Conservation (phyloP, 805 yeast species). For the Wickerhamiella cacticola region DNA sequence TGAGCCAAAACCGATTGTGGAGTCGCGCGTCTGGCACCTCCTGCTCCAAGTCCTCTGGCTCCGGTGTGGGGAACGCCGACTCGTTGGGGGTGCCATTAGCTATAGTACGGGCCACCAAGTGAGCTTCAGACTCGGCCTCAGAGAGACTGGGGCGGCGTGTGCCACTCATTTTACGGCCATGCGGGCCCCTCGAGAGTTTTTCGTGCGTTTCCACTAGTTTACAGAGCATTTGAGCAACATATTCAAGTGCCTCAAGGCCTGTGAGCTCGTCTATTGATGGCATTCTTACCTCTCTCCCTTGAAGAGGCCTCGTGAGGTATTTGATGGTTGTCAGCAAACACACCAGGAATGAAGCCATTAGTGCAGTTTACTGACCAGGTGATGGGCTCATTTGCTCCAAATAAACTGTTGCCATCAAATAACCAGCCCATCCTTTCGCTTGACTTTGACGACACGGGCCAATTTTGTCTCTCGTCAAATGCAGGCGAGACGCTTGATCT, state of each 20-base stretch:
- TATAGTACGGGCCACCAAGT: slow-evolving; percentile 7
- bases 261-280: neutral
- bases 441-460: slow-evolving; percentile 77
- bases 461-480: slow-evolving; percentile 60
- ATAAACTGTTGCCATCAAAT: slow-evolving; percentile 10
- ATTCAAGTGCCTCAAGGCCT: slow-evolving; percentile 18
- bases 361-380: slow-evolving; percentile 7
- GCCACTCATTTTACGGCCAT: slow-evolving; percentile 1
- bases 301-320: neutral
- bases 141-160: slow-evolving; percentile 17
- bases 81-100: slow-evolving; percentile 3
- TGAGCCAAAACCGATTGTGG: slow-evolving; percentile 23
- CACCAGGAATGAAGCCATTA: neutral
- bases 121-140: slow-evolving; percentile 13
- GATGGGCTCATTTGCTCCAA: slow-evolving; percentile 13
- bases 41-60: neutral
- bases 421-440: slow-evolving; percentile 29
- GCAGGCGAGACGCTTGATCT: slow-evolving; percentile 73
- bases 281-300: neutral
- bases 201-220: slow-evolving; percentile 20
- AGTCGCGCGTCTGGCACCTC: slow-evolving; percentile 12
- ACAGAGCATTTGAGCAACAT: slow-evolving; percentile 19
- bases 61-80: neutral
- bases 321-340: neutral
- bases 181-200: slow-evolving; percentile 1